phyloP scores from a whole-genome alignment of 257 asterid species.

The Asclepias syriaca region DNA sequence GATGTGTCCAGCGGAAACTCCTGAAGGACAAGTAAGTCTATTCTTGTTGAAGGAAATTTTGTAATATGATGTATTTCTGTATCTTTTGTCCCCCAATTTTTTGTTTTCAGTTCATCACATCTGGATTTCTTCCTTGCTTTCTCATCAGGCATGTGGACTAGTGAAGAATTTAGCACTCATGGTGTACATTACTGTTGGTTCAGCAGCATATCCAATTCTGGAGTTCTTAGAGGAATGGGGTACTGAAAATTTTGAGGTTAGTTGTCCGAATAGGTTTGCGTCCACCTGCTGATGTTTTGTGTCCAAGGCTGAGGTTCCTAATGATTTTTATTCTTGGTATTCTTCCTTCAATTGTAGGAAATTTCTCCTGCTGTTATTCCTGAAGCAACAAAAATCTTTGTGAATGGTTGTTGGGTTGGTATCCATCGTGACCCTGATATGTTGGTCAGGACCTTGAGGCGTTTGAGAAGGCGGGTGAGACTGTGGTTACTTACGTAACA shows the following conservation, averaged over 20 bases:
- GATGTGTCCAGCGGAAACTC: slow-evolving; percentile 99
- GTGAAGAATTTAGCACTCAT: slow-evolving; percentile 97
- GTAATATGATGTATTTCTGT: slow-evolving; percentile 5
- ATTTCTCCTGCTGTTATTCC: slow-evolving; percentile 97
- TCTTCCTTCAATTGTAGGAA: slow-evolving; percentile 45
- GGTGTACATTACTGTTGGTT: slow-evolving; percentile 97
- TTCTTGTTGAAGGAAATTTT: slow-evolving; percentile 11
- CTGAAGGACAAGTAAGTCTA: slow-evolving; percentile 87
- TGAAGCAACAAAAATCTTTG: slow-evolving; percentile 86
- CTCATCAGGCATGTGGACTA: slow-evolving; percentile 81
- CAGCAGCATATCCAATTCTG: slow-evolving; percentile 94
- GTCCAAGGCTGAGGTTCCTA: slow-evolving; percentile 10
- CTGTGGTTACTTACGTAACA: slow-evolving; percentile 4
- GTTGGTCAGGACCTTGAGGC: slow-evolving; percentile 91
- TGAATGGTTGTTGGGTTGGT: slow-evolving; percentile 97
- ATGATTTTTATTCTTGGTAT: slow-evolving; percentile 6
- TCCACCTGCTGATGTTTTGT: slow-evolving; percentile 10
- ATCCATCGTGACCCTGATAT: slow-evolving; percentile 95
- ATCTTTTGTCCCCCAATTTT: not conserved
- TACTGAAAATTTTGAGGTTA: slow-evolving; percentile 96
- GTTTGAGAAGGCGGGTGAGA: slow-evolving; percentile 87
- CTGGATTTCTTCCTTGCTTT: slow-evolving; percentile 16
- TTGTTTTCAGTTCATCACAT: not conserved
- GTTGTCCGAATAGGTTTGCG: not conserved
- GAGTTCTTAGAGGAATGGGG: slow-evolving; percentile 99